Conservation (phyloP, 257 asterid species). For the Voacanga thouarsii region DNA sequence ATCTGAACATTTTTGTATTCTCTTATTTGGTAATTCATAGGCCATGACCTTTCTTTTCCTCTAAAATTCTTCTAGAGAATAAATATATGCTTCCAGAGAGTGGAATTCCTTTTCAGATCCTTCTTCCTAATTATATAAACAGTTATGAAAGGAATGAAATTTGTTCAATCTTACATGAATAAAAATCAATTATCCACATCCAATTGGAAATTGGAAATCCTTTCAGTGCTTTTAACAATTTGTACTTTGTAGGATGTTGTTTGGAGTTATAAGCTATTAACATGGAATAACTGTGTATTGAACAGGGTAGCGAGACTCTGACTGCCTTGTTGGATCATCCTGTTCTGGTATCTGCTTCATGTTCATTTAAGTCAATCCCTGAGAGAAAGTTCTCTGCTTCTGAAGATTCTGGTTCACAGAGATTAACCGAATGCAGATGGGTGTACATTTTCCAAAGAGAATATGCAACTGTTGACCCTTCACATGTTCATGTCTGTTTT, state of each 20-base stretch:
- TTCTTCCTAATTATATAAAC: background rate
- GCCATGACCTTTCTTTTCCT: background rate
- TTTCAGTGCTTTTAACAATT: background rate
- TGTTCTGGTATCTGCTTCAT: slow-evolving; percentile 54
- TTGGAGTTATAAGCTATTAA: background rate
- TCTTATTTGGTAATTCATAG: background rate
- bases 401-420: slow-evolving; percentile 30
- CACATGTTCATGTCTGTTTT: slow-evolving; percentile 64
- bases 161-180: background rate
- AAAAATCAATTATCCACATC: background rate
- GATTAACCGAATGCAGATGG: slow-evolving; percentile 40
- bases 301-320: slow-evolving; percentile 56
- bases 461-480: slow-evolving; percentile 84
- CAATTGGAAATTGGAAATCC: background rate
- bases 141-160: background rate
- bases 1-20: background rate
- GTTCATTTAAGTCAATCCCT: slow-evolving; percentile 40
- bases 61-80: background rate
- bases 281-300: slow-evolving; percentile 7
- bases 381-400: slow-evolving; percentile 58
- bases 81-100: background rate
- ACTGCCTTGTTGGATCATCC: slow-evolving; percentile 76
- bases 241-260: background rate
- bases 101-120: background rate
- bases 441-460: slow-evolving; percentile 87